Evolutionary conservation across 495 filamentous ascomycete genomes (phyloP), one percentile per base, ranked within the genome.

Genomic region (Xylaria scruposa): DNA sequence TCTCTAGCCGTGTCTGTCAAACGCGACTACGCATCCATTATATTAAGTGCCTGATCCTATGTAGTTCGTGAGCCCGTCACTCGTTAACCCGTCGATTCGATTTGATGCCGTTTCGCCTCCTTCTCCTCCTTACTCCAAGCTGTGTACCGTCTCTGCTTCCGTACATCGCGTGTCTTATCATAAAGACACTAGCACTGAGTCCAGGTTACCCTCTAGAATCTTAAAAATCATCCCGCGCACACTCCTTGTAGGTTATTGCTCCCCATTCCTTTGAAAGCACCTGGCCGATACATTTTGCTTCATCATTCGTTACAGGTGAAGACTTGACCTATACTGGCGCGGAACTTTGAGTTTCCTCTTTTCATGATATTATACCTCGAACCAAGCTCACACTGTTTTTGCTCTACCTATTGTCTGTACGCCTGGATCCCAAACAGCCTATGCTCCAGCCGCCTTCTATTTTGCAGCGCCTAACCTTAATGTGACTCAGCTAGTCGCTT

Each of bases 191-290:
- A 42, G 46, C 15, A 10, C 36, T 42, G 59, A 46, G 68, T 64
- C 44, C 46, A 36, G 44, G 68, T 70, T n/a, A 51, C 60, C n/a
- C 36, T 61, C 49, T 33, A 1, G n/a, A 64, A 64, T 44, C 60
- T 64, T 60, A 64, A 60, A 70, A 15, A 70, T 56, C 46, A 61
- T 29, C 38, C 13, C 21, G 36, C 47, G 47, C 68, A 31, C 51
- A 44, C 68, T 70, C 68, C 24, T 70, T 47, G 60, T 31, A 53
- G 17, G 46, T n/a, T 46, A 38, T 62, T 33, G 15, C 17, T 63
- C 29, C 24, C 38, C 24, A 54, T 26, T 42, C 68, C 42, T 63
- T 31, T 17, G 13, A 51, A 36, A 51, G 26, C 21, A 24, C 24
- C 29, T 17, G 19, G 40, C 10, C 26, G 26, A 15, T 47, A 24